A percentile compares a stretch with the other conserved stretches of the same genome.
Conservation (phyloP, 2,329 filamentous ascomycete species). For the Intubia oerlemansii region DNA sequence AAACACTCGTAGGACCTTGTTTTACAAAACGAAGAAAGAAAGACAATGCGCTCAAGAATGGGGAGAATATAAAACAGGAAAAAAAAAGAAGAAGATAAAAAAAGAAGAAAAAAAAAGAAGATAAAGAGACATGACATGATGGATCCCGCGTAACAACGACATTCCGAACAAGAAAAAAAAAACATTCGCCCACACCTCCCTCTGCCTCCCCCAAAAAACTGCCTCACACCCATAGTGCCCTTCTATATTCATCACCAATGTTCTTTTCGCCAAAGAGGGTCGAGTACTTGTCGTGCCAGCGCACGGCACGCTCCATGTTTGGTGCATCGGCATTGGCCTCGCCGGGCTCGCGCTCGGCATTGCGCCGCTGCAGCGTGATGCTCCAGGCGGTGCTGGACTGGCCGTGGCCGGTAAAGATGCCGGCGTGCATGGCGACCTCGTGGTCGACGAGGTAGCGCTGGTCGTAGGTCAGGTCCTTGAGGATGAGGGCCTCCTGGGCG, state of each 20-base stretch:
- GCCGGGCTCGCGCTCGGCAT: constrained; percentile 9
- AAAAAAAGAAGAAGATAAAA: too few species aligned
- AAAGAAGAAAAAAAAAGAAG: not conserved
- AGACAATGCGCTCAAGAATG: too few species aligned
- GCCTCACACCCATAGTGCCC: constrained; percentile 11
- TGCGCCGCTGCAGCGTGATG: constrained; percentile 19
- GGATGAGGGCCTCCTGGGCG: constrained; percentile 13
- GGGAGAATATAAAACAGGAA: not conserved
- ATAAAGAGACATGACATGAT: too few species aligned
- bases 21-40: too few species aligned
- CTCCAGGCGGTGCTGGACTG: constrained; percentile 25
- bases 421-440: constrained; percentile 23
- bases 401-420: constrained; percentile 20
- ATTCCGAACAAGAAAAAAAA: not conserved
- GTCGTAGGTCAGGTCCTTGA: constrained; percentile 21
- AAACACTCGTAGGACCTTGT: too few species aligned
- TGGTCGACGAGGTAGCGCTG: constrained; percentile 28
- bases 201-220: too few species aligned
- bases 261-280: constrained; percentile 11
- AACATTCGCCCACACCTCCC: too few species aligned
- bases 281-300: constrained; percentile 15
- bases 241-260: constrained; percentile 7
- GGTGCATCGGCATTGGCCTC: constrained; percentile 1
- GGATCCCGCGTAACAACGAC: too few species aligned
- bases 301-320: constrained; percentile 8